A percentile compares a stretch with the other conserved stretches of the same genome.
These are phyloP conservation scores for Serpula lacrymans DNA, from an alignment of 768 basidiomycete genomes.

Conservation along the genomic window DNA sequence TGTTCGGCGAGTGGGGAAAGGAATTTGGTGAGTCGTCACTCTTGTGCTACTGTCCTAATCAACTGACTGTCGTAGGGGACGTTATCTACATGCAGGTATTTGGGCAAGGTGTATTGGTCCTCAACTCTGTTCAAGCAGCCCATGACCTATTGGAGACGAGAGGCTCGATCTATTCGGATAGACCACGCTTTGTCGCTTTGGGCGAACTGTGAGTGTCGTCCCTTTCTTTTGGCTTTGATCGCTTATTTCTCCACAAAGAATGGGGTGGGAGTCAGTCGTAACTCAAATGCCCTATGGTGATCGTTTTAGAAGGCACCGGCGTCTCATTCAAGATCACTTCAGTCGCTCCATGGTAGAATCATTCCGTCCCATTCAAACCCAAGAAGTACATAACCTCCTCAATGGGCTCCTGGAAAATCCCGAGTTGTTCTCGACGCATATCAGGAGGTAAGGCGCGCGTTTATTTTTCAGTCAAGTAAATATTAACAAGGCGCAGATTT, in stretches of 20 bases:
- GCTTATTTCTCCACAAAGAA: no score
- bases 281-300: slow-evolving; percentile 38
- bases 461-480: no score
- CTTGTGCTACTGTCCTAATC: not conserved
- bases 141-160: slow-evolving; percentile 14
- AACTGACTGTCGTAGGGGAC: slow-evolving; percentile 10
- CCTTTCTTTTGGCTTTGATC: no score
- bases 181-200: no score
- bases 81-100: slow-evolving; percentile 12
- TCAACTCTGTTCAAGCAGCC: slow-evolving; percentile 14
- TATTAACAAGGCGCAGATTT: no score
- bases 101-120: slow-evolving; percentile 7
- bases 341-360: slow-evolving; percentile 19
- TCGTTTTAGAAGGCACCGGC: slow-evolving; percentile 35
- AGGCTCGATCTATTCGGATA: slow-evolving; percentile 12
- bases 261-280: slow-evolving; percentile 48
- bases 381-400: no score
- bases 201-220: no score
- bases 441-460: no score
- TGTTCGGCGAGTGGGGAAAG: not conserved
- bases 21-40: slow-evolving; percentile 1
- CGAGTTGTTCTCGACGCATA: no score
- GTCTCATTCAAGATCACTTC: slow-evolving; percentile 37
- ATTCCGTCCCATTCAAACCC: no score
- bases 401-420: no score